Evolutionary conservation across 331 rosid species (phyloP).

Genomic region (Quercus phellos): DNA sequence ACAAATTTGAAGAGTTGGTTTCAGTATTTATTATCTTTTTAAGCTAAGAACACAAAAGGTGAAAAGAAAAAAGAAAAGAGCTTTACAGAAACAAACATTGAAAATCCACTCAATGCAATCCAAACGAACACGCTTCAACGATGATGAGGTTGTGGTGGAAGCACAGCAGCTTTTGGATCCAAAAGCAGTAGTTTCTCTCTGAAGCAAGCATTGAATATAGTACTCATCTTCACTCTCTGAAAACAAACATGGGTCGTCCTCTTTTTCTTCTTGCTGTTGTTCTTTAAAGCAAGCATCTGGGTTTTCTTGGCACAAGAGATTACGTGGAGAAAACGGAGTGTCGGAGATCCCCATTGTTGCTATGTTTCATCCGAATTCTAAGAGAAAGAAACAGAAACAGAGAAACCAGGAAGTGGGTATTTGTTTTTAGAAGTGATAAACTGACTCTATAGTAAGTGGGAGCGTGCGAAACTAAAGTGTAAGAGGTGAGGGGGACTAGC

Average conservation of each 20-base stretch:
- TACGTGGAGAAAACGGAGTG: constrained; percentile 39
- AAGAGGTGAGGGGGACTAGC: constrained; percentile 36
- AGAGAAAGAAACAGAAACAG: constrained; percentile 16
- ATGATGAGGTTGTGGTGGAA: constrained; percentile 12
- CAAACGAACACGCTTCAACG: constrained; percentile 53
- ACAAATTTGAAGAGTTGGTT: constrained; percentile 13
- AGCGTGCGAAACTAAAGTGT: constrained; percentile 9
- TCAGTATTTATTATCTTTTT: neutral
- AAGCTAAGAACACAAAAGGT: neutral
- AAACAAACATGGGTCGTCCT: constrained; percentile 17
- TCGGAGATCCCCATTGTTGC: constrained; percentile 43
- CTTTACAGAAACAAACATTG: constrained; percentile 49
- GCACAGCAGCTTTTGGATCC: constrained; percentile 29
- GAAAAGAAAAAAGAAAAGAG: neutral
- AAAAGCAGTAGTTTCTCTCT: constrained; percentile 38
- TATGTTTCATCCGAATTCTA: constrained; percentile 1
- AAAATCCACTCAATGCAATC: constrained; percentile 73
- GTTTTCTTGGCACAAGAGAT: constrained; percentile 59
- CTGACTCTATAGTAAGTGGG: constrained; percentile 5
- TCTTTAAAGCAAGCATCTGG: constrained; percentile 24
- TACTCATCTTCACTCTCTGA: constrained; percentile 50
- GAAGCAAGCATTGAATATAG: constrained; percentile 44
- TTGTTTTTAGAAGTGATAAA: neutral
- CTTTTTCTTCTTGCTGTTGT: constrained; percentile 12
- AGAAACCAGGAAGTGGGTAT: constrained; percentile 9